Conservation (phyloP, 2,329 filamentous ascomycete species). For the Colletotrichum coccodes region DNA sequence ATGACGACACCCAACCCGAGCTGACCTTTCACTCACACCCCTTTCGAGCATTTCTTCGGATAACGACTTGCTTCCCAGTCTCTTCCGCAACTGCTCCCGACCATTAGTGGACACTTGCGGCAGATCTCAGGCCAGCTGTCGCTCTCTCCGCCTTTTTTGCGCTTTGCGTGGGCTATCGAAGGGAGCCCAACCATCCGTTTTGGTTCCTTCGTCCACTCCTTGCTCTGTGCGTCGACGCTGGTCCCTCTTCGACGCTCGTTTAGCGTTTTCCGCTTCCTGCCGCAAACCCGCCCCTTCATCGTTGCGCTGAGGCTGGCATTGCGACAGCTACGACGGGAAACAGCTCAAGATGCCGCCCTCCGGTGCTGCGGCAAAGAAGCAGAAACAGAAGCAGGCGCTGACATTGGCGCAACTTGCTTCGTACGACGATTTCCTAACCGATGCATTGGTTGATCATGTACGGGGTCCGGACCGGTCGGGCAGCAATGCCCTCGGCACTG, state of each 20-base stretch:
- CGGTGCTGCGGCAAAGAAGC: slow-evolving; percentile 53
- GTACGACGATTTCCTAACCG: slow-evolving; percentile 96
- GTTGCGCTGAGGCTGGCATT: slow-evolving; percentile 18
- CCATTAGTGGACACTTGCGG: slow-evolving; percentile 7
- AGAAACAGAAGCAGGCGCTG: slow-evolving; percentile 77
- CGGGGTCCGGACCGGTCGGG: slow-evolving; percentile 46
- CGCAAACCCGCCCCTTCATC: slow-evolving; percentile 2
- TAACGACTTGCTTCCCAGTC: slow-evolving; percentile 14
- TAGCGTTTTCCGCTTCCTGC: slow-evolving; percentile 19
- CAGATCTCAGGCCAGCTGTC: slow-evolving; percentile 4
- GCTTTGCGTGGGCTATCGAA: slow-evolving; percentile 28
- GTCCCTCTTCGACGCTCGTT: slow-evolving; percentile 19
- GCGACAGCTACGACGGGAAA: background rate
- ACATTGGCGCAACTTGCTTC: slow-evolving; percentile 88
- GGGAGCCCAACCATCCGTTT: slow-evolving; percentile 23
- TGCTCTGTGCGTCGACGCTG: slow-evolving; percentile 29
- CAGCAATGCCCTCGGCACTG: background rate
- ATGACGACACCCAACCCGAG: slow-evolving; percentile 31
- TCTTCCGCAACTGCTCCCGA: slow-evolving; percentile 1
- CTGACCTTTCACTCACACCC: slow-evolving; percentile 17
- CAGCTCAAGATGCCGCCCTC: slow-evolving; percentile 47
- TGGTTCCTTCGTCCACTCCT: slow-evolving; percentile 24
- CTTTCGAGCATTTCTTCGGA: slow-evolving; percentile 12
- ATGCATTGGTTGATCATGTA: slow-evolving; percentile 95
- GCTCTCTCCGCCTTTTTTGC: background rate